phyloP scores from a whole-genome alignment of 2,329 filamentous ascomycete genomes.

The Myriosclerotinia duriaeana region DNA sequence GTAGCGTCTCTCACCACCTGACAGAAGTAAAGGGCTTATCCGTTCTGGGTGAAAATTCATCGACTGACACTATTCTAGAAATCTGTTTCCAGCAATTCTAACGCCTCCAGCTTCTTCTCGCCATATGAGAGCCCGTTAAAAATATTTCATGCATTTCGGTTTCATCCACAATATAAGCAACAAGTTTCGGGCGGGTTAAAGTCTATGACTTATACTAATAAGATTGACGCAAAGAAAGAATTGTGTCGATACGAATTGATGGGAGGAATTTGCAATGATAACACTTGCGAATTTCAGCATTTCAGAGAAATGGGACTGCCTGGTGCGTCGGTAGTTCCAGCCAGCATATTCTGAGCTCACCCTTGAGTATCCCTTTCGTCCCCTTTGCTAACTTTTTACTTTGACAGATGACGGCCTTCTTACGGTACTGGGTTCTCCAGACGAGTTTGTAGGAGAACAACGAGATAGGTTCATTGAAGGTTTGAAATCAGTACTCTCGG shows the following conservation, averaged over 20 bases:
- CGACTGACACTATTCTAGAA: conserved; percentile 34
- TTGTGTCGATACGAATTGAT: conserved; percentile 76
- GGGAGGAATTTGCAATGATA: conserved; percentile 70
- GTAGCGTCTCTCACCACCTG: conserved; percentile 26
- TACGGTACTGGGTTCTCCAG: conserved; percentile 66
- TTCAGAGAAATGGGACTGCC: conserved; percentile 69
- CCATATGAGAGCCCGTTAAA: conserved; percentile 83
- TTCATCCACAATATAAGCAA: conserved; percentile 73
- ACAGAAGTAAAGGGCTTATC: conserved; percentile 35
- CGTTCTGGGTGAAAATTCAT: conserved; percentile 24
- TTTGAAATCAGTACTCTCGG: conserved; percentile 59
- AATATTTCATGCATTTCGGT: conserved; percentile 84
- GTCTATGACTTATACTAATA: conserved; percentile 91
- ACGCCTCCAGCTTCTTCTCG: conserved; percentile 39
- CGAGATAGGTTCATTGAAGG: conserved; percentile 61
- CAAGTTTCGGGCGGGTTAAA: conserved; percentile 74
- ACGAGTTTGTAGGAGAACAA: conserved; percentile 61
- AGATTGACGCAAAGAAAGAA: conserved; percentile 72
- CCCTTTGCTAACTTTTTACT: conserved; percentile 42
- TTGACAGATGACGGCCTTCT: conserved; percentile 69
- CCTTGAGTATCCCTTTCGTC: conserved; percentile 39
- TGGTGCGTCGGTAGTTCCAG: conserved; percentile 61
- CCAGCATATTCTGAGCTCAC: conserved; percentile 31
- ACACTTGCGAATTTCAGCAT: conserved; percentile 75
- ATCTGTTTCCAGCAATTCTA: conserved; percentile 16